Evolutionary conservation across 805 yeast genomes (phyloP), one percentile per base, ranked within the genome.

Genomic region (Wickerhamomyces chambardii): DNA sequence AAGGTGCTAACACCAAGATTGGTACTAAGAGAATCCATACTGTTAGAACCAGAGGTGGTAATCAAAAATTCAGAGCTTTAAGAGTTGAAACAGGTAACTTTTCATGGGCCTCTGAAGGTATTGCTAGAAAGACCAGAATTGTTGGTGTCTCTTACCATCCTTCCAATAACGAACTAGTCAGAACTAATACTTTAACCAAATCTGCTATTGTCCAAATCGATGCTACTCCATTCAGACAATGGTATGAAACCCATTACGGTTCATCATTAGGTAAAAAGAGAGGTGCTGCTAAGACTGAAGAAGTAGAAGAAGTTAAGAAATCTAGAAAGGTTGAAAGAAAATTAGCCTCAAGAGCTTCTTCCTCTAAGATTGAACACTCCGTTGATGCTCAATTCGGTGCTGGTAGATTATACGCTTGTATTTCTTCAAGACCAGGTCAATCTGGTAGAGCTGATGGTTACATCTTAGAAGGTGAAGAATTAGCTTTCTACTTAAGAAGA

Each of bases 401-500:
- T 58, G 98, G 98, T 79, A 89, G 90, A 75, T 83, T 92, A 63
- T 92, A 92, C 79, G 98, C 98, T 70, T 78, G 76, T 69, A 86
- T 92, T 67, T 87, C 98, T 54, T 92, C 98, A 42, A 87, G 98
- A 81, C 98, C 98, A 70, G 98, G 98, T 73, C 98, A 92, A 81
- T 84, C 95, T 55, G 98, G 98, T 73, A 94, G 98, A 78, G 82
- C 87, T 75, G 98, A 92, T 70, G 98, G 98, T 75, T 92, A 92
- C 94, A 83, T 92, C 75, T 84, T 92, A 70, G 98, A 92, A 80
- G 98, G 98, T 75, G 98, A 92, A 70, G 98, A 92, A 78, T 86
- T 92, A 73, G 97, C 97, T 70, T 92, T 92, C 95, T 92, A 92
- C 95, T 82, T 92, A 71, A 87, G 95, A 83, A 90, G 95, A 86